A percentile compares a stretch with the other conserved stretches of the same genome.
phyloP scores from a whole-genome alignment of 139 green algal genomes.

The Limnomonas spitsbergensis region DNA sequence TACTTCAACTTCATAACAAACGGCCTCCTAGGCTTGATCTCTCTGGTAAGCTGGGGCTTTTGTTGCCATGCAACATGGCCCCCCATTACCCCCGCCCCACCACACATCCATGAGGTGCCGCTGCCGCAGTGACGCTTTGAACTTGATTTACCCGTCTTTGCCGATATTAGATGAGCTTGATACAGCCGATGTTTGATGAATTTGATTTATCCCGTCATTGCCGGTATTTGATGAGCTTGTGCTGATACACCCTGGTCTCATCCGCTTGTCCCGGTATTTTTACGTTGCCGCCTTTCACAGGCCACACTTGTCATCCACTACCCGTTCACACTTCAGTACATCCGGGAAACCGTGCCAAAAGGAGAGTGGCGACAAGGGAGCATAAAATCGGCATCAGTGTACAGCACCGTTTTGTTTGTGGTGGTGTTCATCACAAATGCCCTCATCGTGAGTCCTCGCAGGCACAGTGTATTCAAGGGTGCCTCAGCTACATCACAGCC shows the following conservation, averaged over 20 bases:
- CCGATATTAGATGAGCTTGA: no score
- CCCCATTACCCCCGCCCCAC: no score
- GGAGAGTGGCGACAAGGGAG: not conserved
- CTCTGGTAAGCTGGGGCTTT: not conserved
- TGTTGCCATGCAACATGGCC: not conserved
- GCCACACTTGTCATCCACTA: not conserved
- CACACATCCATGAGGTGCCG: no score
- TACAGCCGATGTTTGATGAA: not conserved
- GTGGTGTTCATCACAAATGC: not conserved
- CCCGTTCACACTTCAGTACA: not conserved
- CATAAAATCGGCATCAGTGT: not conserved
- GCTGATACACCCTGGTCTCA: no score
- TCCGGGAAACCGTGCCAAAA: not conserved
- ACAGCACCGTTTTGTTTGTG: not conserved
- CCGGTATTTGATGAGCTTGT: not conserved
- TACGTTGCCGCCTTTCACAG: no score
- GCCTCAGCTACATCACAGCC: not conserved
- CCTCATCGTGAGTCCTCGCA: not conserved
- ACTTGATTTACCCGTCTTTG: no score
- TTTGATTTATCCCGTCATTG: not conserved
- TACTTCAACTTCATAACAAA: slow-evolving; percentile 3
- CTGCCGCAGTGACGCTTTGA: no score
- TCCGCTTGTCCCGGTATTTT: no score
- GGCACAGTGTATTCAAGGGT: not conserved
- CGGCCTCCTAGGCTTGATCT: not conserved